Conservation (phyloP, 495 filamentous ascomycete species). For the Usnea hakonensis region DNA sequence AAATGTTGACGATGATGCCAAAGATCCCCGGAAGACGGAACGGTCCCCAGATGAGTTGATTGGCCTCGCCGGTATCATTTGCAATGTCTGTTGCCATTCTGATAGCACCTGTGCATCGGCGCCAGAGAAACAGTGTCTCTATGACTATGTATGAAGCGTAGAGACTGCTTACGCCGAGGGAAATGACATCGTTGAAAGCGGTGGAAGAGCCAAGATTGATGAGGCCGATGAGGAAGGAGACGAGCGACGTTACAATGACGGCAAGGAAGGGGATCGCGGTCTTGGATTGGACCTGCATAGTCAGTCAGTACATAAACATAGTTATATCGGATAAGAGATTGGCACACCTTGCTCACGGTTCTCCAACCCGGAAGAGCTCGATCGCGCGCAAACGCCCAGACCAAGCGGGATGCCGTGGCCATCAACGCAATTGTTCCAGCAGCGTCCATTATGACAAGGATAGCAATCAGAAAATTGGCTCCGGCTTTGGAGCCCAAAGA, state of each 20-base stretch:
- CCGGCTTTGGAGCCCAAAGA: constrained; percentile 36
- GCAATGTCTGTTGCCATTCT: constrained; percentile 19
- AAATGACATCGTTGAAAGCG: constrained; percentile 41
- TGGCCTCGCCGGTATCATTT: constrained; percentile 22
- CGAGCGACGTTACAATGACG: constrained; percentile 31
- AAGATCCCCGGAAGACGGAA: constrained; percentile 40
- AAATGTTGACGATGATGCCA: constrained; percentile 39
- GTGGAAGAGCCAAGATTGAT: constrained; percentile 42
- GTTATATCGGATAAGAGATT: neutral
- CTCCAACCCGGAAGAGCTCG: constrained; percentile 42
- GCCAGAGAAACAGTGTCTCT: constrained; percentile 40
- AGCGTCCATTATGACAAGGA: constrained; percentile 38
- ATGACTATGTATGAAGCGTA: constrained; percentile 41
- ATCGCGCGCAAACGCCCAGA: constrained; percentile 51
- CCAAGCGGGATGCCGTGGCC: constrained; percentile 44
- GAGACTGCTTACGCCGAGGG: constrained; percentile 37
- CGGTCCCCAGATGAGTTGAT: constrained; percentile 39
- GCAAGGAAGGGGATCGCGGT: constrained; percentile 35
- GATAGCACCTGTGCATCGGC: constrained; percentile 36
- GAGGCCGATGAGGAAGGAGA: constrained; percentile 36
- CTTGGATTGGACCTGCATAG: constrained; percentile 27
- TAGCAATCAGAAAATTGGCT: constrained; percentile 37
- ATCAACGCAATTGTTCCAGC: constrained; percentile 38
- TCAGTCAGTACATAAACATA: neutral
- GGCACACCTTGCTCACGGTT: constrained; percentile 39